Evolutionary conservation across 345 rosid species (phyloP).

Genomic region (Brassica rapa): DNA sequence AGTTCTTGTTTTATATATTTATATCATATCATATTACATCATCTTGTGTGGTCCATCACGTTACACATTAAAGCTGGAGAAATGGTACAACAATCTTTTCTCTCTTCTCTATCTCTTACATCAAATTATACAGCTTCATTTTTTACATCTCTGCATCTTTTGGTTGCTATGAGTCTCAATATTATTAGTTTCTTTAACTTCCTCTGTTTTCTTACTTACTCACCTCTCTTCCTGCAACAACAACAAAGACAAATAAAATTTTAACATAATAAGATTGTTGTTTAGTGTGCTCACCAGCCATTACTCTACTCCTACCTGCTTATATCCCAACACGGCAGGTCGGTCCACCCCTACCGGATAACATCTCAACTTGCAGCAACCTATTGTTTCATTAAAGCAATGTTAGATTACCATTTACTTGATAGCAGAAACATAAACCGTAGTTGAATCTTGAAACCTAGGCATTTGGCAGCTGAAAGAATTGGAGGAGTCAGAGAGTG

Average conservation of each 20-base stretch:
- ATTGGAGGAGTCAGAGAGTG: conserved; percentile 39
- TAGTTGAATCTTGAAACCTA: conserved; percentile 46
- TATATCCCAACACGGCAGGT: conserved; percentile 91
- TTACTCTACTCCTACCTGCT: conserved; percentile 27
- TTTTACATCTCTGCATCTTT: conserved; percentile 32
- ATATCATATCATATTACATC: conserved; percentile 38
- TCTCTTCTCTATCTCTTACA: conserved; percentile 35
- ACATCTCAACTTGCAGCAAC: conserved; percentile 60
- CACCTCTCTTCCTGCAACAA: conserved; percentile 32
- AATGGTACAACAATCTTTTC: conserved; percentile 32
- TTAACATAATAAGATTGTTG: conserved; percentile 15
- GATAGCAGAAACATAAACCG: not conserved
- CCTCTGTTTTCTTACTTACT: conserved; percentile 5
- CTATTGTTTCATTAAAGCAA: conserved; percentile 10
- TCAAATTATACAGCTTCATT: conserved; percentile 32
- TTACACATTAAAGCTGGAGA: conserved; percentile 40
- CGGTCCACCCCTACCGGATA: conserved; percentile 71
- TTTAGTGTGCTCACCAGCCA: not conserved
- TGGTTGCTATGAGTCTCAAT: conserved; percentile 34
- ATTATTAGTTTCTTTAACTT: conserved; percentile 29
- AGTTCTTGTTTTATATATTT: conserved; percentile 32
- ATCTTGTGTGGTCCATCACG: conserved; percentile 43
- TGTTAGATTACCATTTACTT: conserved; percentile 15
- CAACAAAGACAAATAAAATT: not conserved
- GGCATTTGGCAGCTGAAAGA: conserved; percentile 79